Base-by-base conservation (phyloP, 805 yeast genomes). In the Lachancea kluyveri region DNA sequence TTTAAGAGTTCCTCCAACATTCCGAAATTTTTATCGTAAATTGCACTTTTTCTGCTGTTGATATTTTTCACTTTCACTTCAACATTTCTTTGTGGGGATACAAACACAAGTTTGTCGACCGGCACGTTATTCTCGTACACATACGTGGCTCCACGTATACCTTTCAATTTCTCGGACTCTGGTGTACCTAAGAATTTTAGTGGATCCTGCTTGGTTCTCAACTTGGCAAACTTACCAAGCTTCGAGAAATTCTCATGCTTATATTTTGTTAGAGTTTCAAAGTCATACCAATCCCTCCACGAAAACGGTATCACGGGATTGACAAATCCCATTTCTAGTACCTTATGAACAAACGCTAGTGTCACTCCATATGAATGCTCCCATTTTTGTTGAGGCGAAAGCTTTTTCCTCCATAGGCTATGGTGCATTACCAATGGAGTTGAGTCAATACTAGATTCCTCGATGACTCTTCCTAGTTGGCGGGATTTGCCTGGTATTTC, bases 271-370 rank as follows among this genome's bases (percentile, higher is more conserved):
- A 19, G 10, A 19, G 8, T 19, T 19, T 19, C 9, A 13, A 31
- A 26, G n/a, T 28, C 36, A 15, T 21, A 28, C 40, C 40, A 36
- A 26, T 36, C 40, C 11, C 7, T 10, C 40, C 40, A 36, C 9
- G 36, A 32, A 32, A 36, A 36, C 12, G 40, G 36, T 6, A 36
- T 7, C 6, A 21, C 16, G 6, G 36, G 36, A 17, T 32, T 21
- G 1, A 3, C 5, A 8, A 21, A 15, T 3, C 33, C 33, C 51
- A 12, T 42, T 57, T 37, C 14, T 13, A 18, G 10, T n/a, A 17
- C 20, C 28, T 16, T 26, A 9, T 10, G 17, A 26, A 26, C 13
- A 6, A 26, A 15, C 13, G 28, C 20, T 15, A 14, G 9, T 5
- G 18, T 26, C n/a, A 11, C 20, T 4, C 12, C 24, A n/a, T 22